Evolutionary conservation across 352 stramenopile species (phyloP), one percentile per base, ranked within the genome.

Genomic region (Phytophthora europaea): DNA sequence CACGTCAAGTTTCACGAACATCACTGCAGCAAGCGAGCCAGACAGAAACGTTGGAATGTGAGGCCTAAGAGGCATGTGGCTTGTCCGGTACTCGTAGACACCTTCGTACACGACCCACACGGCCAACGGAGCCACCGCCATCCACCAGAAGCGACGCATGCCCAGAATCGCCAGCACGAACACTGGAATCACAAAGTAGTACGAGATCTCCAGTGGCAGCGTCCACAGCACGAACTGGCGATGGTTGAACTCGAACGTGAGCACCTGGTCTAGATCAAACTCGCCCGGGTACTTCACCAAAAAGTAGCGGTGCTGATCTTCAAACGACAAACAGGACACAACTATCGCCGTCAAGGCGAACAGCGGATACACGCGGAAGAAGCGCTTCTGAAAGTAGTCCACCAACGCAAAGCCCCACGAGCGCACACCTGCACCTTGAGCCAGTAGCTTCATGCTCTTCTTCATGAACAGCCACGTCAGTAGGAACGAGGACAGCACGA

Each of bases 341-440:
- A 70, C 64, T 22, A 72, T 68, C 5, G 65, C 79, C 7, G 78
- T 72, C 8, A 80, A 38, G 20, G 62, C 67, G 33, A 90, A 90
- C 4, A 90, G 54, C 59, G 83, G 83, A 52, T 90, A 90, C 13
- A 90, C 83, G 31, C 81, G 81, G 26, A 90, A 82, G 52, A 89
- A 85, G 3, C 81, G 75, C 34, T 88, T 88, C 10, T 52, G 74
- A 54, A 85, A 81, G 59, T 91, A 89, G 55, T 89, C 81, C 23
- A 36, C 7, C 16, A 83, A 61, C 6, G 65, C 58, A 34, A 81
- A 69, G 1, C 40, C 26, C 74, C 74, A 81, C 45, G 47, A 36
- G 0, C 57, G 50, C 36, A 43, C 4, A 18, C 54, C 70, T 8
- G 76, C 70, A n/a, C 61, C 61, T 67, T 76, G 71, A 20, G 64